These are phyloP conservation scores for Colletotrichum sp. DNA, from an alignment of 2,329 filamentous ascomycete species.

Conservation along the genomic window DNA sequence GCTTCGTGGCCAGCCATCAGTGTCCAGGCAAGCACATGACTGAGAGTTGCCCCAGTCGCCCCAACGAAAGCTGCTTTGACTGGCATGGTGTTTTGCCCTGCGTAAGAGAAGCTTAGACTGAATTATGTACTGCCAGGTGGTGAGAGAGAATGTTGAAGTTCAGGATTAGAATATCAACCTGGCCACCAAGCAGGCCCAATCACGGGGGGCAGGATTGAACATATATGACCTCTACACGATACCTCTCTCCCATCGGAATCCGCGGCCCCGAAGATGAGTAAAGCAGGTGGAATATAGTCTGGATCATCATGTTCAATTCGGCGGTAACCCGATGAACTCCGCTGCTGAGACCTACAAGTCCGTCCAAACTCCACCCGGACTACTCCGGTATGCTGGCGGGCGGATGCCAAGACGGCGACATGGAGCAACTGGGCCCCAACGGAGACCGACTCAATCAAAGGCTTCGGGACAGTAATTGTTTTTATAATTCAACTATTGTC, in stretches of 20 bases:
- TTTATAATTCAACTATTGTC: accelerated
- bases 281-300: background rate
- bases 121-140: background rate
- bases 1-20: background rate
- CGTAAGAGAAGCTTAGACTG: accelerated
- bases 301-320: background rate
- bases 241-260: background rate
- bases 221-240: background rate
- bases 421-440: background rate
- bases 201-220: background rate
- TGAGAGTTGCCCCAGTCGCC: background rate
- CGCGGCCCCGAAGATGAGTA: background rate
- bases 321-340: background rate
- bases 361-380: background rate
- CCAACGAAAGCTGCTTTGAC: background rate
- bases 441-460: background rate
- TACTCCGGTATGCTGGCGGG: background rate
- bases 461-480: accelerated
- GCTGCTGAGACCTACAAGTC: background rate
- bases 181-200: background rate
- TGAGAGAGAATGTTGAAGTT: background rate
- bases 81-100: background rate
- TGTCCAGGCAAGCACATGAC: background rate
- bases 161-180: background rate
- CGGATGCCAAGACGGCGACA: background rate